Evolutionary conservation across 345 rosid genomes (phyloP).

Genomic region (Durio zibethinus): DNA sequence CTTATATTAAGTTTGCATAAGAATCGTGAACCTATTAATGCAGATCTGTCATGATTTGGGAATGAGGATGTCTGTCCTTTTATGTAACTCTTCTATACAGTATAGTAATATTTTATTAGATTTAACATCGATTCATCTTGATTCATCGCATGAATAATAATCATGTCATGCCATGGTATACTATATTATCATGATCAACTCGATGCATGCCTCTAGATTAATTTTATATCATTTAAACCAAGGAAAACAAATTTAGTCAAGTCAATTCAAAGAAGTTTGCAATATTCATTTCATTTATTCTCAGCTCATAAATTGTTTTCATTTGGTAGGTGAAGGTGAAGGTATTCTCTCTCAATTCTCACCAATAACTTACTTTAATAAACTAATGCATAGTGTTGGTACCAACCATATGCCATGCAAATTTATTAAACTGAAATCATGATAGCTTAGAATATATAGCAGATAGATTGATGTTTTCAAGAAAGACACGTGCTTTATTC

Average conservation of each 20-base stretch:
- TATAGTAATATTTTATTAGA: too few relatives aligned
- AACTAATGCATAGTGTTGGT: neutral
- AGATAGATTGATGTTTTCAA: slow-evolving; percentile 31
- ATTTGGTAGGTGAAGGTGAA: slow-evolving; percentile 23
- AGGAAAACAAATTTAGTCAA: neutral
- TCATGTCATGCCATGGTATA: slow-evolving; percentile 1
- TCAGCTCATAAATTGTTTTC: neutral
- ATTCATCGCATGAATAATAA: neutral
- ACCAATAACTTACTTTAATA: neutral
- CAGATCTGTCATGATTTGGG: slow-evolving; percentile 37
- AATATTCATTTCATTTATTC: neutral
- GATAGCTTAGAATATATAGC: slow-evolving; percentile 27
- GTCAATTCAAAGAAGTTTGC: slow-evolving; percentile 27
- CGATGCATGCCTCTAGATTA: neutral
- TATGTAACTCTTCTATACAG: neutral
- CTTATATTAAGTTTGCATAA: slow-evolving; percentile 30
- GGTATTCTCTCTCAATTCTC: slow-evolving; percentile 13
- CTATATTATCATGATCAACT: neutral
- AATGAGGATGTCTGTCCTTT: slow-evolving; percentile 59
- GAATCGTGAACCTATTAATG: slow-evolving; percentile 42
- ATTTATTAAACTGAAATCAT: slow-evolving; percentile 7
- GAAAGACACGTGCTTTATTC: neutral
- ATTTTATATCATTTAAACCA: neutral
- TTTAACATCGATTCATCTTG: neutral
- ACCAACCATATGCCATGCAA: slow-evolving; percentile 22